Conservation (phyloP, 805 yeast species). For the Ogataea siamensis region DNA sequence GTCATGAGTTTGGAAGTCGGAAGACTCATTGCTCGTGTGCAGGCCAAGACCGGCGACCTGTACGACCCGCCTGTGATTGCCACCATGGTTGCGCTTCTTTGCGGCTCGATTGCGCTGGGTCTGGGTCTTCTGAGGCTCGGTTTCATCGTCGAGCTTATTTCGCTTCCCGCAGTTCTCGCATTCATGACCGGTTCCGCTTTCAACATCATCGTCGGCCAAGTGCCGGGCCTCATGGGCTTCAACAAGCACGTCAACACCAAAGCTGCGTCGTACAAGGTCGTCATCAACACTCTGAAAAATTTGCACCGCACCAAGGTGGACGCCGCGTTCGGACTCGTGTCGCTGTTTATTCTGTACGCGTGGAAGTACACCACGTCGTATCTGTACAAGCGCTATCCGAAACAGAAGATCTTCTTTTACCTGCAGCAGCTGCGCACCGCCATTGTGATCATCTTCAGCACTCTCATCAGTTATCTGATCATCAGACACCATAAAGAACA, state of each 20-base stretch:
- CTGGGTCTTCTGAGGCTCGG: constrained; percentile 83
- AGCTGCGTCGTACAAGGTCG: constrained; percentile 63
- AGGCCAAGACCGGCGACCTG: constrained; percentile 36
- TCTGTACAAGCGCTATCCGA: constrained; percentile 65
- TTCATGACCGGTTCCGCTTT: constrained; percentile 95
- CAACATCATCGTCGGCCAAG: constrained; percentile 77
- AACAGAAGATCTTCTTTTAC: constrained; percentile 62
- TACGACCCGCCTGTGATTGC: constrained; percentile 74
- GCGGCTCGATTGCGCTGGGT: constrained; percentile 84
- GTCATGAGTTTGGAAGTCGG: constrained; percentile 89
- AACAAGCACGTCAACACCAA: constrained; percentile 66
- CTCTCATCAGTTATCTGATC: constrained; percentile 78
- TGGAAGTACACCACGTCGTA: constrained; percentile 66
- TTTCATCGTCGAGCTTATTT: constrained; percentile 82
- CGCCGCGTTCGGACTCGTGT: constrained; percentile 86
- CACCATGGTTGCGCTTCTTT: constrained; percentile 70
- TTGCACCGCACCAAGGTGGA: constrained; percentile 66
- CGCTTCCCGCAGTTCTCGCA: constrained; percentile 89
- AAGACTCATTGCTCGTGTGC: constrained; percentile 68
- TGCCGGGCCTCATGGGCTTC: constrained; percentile 83
- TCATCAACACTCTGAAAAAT: constrained; percentile 69
- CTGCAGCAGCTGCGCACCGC: constrained; percentile 77
- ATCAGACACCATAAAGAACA: constrained; percentile 43
- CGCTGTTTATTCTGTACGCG: constrained; percentile 64
- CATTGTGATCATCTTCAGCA: constrained; percentile 74